phyloP scores from a whole-genome alignment of 176 grass and related monocot species.

The Phragmites australis region DNA sequence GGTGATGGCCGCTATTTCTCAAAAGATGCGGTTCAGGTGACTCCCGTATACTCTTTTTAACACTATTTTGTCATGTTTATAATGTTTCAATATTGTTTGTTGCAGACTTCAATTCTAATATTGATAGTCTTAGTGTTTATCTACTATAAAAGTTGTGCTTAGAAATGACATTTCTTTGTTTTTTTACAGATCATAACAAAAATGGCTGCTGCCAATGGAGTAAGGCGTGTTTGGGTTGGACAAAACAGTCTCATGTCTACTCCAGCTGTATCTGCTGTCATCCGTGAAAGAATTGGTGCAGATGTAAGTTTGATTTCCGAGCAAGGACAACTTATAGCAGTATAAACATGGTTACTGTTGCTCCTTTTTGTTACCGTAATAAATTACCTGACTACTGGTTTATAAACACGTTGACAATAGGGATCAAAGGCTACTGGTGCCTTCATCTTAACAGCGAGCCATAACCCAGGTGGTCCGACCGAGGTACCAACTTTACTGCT shows the following conservation, averaged over 20 bases:
- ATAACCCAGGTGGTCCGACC: conserved; percentile 86
- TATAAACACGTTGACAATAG: conserved; percentile 47
- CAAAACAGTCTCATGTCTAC: conserved; percentile 87
- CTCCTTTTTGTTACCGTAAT: not conserved
- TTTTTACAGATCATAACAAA: conserved; percentile 80
- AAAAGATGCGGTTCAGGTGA: conserved; percentile 95
- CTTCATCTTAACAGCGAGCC: conserved; percentile 96
- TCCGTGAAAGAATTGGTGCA: conserved; percentile 87
- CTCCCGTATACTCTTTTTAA: not conserved
- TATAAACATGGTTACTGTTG: not conserved
- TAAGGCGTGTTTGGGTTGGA: conserved; percentile 91
- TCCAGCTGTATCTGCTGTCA: conserved; percentile 91
- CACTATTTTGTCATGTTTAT: not conserved
- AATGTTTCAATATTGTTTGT: not conserved
- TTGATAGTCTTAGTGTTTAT: not conserved
- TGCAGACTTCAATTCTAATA: not conserved
- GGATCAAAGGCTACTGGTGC: conserved; percentile 92
- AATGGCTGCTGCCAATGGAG: conserved; percentile 98
- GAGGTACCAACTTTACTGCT: conserved; percentile 61
- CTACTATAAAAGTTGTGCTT: not conserved
- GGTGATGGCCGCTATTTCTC: conserved; percentile 99
- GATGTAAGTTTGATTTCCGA: conserved; percentile 71
- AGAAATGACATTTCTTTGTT: conserved; percentile 23
- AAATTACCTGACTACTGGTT: conserved; percentile 12
- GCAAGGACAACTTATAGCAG: not conserved